Percentiles rank a stretch among this genome's conserved stretches.
phyloP scores from a whole-genome alignment of 2,329 filamentous ascomycete genomes.

The Coniella vitis region DNA sequence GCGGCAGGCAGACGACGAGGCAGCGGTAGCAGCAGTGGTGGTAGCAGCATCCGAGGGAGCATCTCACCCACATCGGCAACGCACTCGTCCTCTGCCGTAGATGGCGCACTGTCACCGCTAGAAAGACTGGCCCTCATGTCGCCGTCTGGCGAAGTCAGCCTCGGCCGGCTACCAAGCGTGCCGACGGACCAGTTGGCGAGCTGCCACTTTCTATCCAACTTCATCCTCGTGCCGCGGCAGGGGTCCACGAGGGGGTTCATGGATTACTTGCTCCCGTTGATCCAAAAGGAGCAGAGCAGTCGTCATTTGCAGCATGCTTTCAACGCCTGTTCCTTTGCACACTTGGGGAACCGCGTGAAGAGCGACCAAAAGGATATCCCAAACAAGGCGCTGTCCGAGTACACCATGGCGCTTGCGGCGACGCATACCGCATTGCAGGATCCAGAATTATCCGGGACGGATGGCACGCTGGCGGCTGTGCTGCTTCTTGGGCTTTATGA shows the following conservation, averaged over 20 bases:
- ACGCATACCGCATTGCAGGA: conserved; percentile 48
- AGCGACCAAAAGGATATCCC: conserved; percentile 26
- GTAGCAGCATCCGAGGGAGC: conserved; percentile 27
- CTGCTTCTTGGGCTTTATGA: conserved; percentile 56
- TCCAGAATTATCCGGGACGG: conserved; percentile 41
- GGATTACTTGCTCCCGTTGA: conserved; percentile 51
- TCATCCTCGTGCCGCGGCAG: conserved; percentile 46
- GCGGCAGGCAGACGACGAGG: conserved; percentile 20
- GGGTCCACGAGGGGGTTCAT: conserved; percentile 49
- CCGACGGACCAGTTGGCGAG: conserved; percentile 48
- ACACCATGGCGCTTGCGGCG: conserved; percentile 46
- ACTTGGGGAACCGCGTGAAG: conserved; percentile 45
- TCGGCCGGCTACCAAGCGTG: conserved; percentile 34
- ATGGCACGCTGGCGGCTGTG: conserved; percentile 53
- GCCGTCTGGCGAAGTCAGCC: conserved; percentile 18
- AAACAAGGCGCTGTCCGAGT: conserved; percentile 42
- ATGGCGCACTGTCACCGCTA: conserved; percentile 15
- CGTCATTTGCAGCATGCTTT: conserved; percentile 51
- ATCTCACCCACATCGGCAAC: conserved; percentile 22
- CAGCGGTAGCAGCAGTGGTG: conserved; percentile 26
- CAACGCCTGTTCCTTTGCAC: conserved; percentile 51
- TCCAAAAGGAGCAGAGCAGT: conserved; percentile 36
- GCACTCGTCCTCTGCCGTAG: conserved; percentile 8
- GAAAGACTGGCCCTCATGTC: conserved; percentile 19
- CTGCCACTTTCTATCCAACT: conserved; percentile 56